Evolutionary conservation across 2,329 filamentous ascomycete species (phyloP), one percentile per base, ranked within the genome.

Genomic region (Cladophialophora yegresii): DNA sequence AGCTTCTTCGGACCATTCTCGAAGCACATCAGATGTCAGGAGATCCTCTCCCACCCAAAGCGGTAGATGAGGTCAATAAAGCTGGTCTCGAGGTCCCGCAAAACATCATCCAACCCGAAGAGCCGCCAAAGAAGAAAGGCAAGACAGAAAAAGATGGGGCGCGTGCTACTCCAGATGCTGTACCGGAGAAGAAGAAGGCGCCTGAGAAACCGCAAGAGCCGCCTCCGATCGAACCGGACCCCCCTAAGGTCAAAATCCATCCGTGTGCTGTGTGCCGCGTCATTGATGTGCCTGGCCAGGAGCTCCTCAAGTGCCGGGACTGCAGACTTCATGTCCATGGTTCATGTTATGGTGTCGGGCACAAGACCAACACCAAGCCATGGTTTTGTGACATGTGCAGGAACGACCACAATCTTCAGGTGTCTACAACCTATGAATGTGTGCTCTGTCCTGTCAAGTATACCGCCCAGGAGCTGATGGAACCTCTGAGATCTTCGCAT

Each of bases 341-440:
- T 60, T 87, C 87, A 67, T 99, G 95, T 77, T 99, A 98, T 74
- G 95, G 95, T n/a, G 83, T 98, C 33, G 67, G 69, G 13, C 22
- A 62, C 1, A 67, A 67, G 32, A 87, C 89, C 56, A 84, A 83
- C 60, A 84, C 86, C 33, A 85, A 83, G 51, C 96, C 96, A 77
- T 99, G 95, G 95, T 86, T 89, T 47, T 99, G 95, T 76, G 95
- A 98, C 77, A 96, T 93, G 85, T 99, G 95, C 77, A 83, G 87
- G 43, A 99, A 99, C 73, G 95, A 99, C 75, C 92, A 92, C 75
- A 93, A 89, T 72, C 92, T 93, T 4, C 88, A 91, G 70, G 89
- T 96, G 51, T 97, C 95, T n/a, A 93, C 96, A 63, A 87, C 89
- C 73, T 98, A 98, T 77, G 90, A 93, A 78, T 99, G 95, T 77